phyloP scores from a whole-genome alignment of 23 red algal species.

The Gracilaria gracilis region DNA sequence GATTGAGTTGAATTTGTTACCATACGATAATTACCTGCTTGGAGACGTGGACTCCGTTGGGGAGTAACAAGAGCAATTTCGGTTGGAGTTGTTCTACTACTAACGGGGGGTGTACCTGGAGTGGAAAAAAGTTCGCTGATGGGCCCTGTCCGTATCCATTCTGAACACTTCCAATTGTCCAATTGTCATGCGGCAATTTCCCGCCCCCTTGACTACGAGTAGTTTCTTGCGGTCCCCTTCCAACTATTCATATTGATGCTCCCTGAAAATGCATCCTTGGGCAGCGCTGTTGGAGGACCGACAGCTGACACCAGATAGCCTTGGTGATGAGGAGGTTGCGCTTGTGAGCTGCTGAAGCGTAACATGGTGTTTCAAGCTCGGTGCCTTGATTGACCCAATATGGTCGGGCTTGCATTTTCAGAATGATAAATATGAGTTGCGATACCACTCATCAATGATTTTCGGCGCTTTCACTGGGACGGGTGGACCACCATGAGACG shows the following conservation, averaged over 20 bases:
- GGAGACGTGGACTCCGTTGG: background rate
- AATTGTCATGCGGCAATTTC: background rate
- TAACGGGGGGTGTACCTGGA: background rate
- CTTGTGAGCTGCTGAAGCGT: conserved; percentile 10
- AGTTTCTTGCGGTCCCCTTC: background rate
- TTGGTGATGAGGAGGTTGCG: background rate
- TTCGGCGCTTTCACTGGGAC: conserved; percentile 33
- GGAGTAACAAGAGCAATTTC: conserved; percentile 2
- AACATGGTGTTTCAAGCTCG: conserved; percentile 19
- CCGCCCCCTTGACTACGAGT: background rate
- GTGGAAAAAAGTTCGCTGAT: conserved; percentile 19
- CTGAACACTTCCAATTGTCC: conserved; percentile 38
- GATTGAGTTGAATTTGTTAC: conserved; percentile 44
- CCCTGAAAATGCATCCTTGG: conserved; percentile 12
- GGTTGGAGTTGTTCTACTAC: background rate
- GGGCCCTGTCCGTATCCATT: conserved; percentile 15
- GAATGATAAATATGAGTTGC: background rate
- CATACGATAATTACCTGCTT: background rate
- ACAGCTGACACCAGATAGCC: background rate
- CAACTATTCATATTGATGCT: background rate
- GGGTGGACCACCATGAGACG: background rate
- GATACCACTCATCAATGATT: conserved; percentile 59
- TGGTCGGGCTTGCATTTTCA: background rate
- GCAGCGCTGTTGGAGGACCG: conserved; percentile 35
- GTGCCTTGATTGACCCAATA: background rate